Evolutionary conservation across 2,329 filamentous ascomycete species (phyloP), one percentile per base, ranked within the genome.

Genomic region (Alternaria ventricosa): DNA sequence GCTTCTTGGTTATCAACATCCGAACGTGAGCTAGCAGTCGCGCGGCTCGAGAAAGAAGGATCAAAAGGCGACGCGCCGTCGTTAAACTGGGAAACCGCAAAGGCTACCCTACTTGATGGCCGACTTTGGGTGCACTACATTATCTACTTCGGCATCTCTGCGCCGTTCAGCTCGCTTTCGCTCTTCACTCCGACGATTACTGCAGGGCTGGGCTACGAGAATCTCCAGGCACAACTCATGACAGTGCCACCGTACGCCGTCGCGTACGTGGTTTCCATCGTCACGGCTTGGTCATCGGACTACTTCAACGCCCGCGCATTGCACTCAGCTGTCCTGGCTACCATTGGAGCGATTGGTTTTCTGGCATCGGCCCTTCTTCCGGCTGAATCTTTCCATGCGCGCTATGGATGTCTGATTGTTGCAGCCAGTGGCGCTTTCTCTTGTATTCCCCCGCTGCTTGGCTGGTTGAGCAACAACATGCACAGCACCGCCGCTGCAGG

Each of bases 351-450:
- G 15, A 75, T 82, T 55, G 86, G 86, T 0, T 88, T 92, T 75
- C 83, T 91, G 27, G 85, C 85, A 0, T 91, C 90, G 0, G 90
- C 89, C 1, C 80, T 88, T 2, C 83, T 92, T 3, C 88, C 90
- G 0, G 78, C 88, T 0, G 82, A 87, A 45, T 83, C 87, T 3
- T 92, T 90, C 23, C 46, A 82, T 72, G 75, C 82, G 15, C 87
- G 90, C n/a, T 92, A 92, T 73, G 90, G 88, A 36, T 90, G 89
- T 65, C 84, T 93, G 10, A 90, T 92, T 30, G 82, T 93, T 43
- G 90, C 89, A 0, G 84, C 88, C 1, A 86, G 87, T 3, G 90
- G 91, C 1, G 84, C 89, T 0, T 93, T 93, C 65, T 85, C 88
- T 1, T 90, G 87, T 67, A 90, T 92, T 49, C 90, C 90, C 0